These are phyloP conservation scores for Arthrobotrys conoides DNA, from an alignment of 2,329 filamentous ascomycete species.

Conservation along the genomic window DNA sequence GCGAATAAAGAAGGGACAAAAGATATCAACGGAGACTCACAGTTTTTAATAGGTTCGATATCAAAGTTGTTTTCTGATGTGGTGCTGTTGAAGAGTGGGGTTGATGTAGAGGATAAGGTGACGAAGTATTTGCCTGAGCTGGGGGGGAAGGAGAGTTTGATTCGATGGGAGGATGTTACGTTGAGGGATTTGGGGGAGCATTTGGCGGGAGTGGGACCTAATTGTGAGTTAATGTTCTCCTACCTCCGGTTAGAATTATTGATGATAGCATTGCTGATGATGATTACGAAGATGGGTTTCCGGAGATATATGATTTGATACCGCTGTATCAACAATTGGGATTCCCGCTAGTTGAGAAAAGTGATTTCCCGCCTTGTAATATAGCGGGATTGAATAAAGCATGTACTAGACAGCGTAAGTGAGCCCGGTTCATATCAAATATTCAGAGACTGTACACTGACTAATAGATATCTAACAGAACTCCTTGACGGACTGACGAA, in stretches of 20 bases:
- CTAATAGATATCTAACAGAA: constrained; percentile 62
- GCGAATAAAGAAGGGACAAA: constrained; percentile 66
- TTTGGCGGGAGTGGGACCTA: constrained; percentile 66
- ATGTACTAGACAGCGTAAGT: constrained; percentile 66
- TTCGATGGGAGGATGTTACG: constrained; percentile 67
- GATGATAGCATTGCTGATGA: background rate
- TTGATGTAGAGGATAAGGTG: constrained; percentile 66
- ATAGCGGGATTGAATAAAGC: constrained; percentile 66
- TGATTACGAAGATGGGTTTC: constrained; percentile 33
- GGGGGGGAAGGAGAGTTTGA: constrained; percentile 61
- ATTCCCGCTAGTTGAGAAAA: constrained; percentile 66
- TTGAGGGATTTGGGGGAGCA: constrained; percentile 67
- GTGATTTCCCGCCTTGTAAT: constrained; percentile 67
- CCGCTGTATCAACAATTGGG: constrained; percentile 66
- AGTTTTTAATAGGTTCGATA: constrained; percentile 68
- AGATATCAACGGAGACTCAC: constrained; percentile 66
- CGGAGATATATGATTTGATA: constrained; percentile 2
- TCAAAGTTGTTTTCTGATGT: constrained; percentile 68
- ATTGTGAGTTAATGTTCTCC: constrained; percentile 65
- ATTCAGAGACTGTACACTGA: background rate
- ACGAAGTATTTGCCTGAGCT: constrained; percentile 67
- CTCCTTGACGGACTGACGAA: constrained; percentile 65
- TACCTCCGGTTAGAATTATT: background rate
- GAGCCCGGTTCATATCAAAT: no score
- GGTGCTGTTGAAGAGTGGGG: constrained; percentile 66